Base-by-base conservation (phyloP, 108 stramenopile species). In the Conticribra weissflogii region DNA sequence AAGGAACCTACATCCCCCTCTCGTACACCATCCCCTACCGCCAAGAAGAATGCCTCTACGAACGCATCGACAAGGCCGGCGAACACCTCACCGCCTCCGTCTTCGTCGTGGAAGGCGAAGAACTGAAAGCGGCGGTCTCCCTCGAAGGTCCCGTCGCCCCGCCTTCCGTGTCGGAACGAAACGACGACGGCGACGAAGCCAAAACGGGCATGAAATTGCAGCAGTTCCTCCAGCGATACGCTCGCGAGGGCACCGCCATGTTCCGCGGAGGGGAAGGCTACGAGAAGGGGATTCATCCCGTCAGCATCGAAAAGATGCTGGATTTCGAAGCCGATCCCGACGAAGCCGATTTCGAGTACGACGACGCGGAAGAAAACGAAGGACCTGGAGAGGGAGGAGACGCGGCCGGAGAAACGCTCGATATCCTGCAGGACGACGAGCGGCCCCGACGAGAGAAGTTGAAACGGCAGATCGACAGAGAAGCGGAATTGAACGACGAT, bases 81-180 rank as follows among this genome's bases (percentile, higher is more conserved):
- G 89, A 90, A 76, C 45, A 66, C 15, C 60, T 91, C 1, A 94
- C 93, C 12, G 31, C 74, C 1, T 83, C 84, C 48, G 63, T 86
- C 21, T 89, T 89, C 55, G 81, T 94, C 62, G 34, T 88, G 9
- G 78, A 76, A 1, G 90, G 88, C 7, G 45, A 78, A 2, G 77
- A 85, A 61, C 68, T 94, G 16, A 81, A 66, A 34, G 90, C 88
- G 8, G 74, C 71, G 1, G 30, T 72, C 2, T 54, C 31, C 1
- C n/a, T 94, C 28, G 87, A 89, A 41, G 93, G 93, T 2, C 89
- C 93, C 14, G 59, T 94, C 16, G 88, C 90, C 17, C 73, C 71
- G 44, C 74, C 21, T 71, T 66, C 16, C 47, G 63, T 23, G 75
- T 78, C 25, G 19, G 83, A 29, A 52, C 63, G 21, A 55, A 45